A percentile compares a stretch with the other conserved stretches of the same genome.
Evolutionary conservation across 306 rosid species (phyloP).

Genomic region (Prunus davidiana): DNA sequence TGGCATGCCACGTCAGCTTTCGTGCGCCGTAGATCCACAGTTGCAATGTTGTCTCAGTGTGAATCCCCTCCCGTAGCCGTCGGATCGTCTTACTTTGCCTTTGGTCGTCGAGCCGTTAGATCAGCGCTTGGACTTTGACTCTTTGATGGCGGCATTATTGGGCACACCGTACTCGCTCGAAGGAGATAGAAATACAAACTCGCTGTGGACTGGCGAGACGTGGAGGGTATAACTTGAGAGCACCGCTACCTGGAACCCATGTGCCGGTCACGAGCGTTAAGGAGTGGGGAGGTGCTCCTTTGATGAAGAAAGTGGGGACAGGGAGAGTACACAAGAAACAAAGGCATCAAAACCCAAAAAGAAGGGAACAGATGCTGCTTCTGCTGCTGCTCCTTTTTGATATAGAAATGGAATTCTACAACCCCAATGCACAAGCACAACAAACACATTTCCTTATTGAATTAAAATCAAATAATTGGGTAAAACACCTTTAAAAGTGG

Average conservation of each 20-base stretch:
- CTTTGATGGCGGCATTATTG: not conserved
- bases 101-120: conserved; percentile 11
- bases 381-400: no score
- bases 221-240: not conserved
- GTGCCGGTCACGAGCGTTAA: conserved; percentile 2
- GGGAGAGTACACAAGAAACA: no score
- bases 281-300: not conserved
- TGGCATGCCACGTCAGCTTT: conserved; percentile 28
- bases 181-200: not conserved
- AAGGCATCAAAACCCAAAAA: conserved; percentile 5
- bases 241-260: not conserved
- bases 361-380: conserved; percentile 20
- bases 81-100: not conserved
- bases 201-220: not conserved
- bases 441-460: not conserved
- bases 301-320: not conserved
- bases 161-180: not conserved
- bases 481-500: no score
- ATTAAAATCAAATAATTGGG: no score
- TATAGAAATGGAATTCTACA: not conserved
- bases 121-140: not conserved
- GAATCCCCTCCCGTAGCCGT: not conserved
- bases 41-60: not conserved
- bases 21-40: conserved; percentile 29
- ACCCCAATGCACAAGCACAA: not conserved